Conservation (phyloP, 1,139 yeast species). For the Tardiomyces blankii region DNA sequence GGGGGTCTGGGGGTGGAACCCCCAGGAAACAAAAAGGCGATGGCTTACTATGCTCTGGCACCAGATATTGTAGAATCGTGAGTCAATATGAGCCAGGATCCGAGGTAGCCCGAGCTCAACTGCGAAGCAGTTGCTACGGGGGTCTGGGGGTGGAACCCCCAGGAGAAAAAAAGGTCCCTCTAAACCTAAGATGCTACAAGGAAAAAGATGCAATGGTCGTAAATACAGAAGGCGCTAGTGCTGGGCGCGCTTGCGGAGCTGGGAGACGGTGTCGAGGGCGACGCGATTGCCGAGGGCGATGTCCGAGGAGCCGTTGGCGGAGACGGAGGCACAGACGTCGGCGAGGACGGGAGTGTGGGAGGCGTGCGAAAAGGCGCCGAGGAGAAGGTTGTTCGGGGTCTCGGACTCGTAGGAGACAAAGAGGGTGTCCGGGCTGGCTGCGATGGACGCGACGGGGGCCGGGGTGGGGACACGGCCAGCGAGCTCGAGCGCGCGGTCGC, state of each 20-base stretch:
- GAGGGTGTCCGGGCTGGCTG: not conserved
- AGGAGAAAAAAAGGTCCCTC: not conserved
- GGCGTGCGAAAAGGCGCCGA: not conserved
- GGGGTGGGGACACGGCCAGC: not conserved
- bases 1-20: no score
- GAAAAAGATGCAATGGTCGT: not conserved
- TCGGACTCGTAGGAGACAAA: not conserved
- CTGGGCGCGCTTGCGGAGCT: slow-evolving; percentile 76
- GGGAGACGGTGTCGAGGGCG: slow-evolving; percentile 53
- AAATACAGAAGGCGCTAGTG: slow-evolving; percentile 28
- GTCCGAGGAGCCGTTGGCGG: not conserved
- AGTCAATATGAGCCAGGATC: no score
- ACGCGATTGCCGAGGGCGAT: slow-evolving; percentile 35
- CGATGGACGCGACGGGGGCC: not conserved
- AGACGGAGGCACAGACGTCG: not conserved
- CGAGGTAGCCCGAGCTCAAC: no score
- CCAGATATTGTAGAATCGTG: no score
- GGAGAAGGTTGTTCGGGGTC: not conserved
- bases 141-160: not conserved
- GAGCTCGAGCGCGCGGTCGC: not conserved
- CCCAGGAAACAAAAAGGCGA: no score
- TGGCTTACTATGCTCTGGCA: no score
- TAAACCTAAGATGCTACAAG: no score
- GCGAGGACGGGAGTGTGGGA: not conserved
- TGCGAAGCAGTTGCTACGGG: not conserved